These are phyloP conservation scores for Colletotrichum cordylinicola DNA, from an alignment of 2,329 filamentous ascomycete genomes.

Conservation along the genomic window DNA sequence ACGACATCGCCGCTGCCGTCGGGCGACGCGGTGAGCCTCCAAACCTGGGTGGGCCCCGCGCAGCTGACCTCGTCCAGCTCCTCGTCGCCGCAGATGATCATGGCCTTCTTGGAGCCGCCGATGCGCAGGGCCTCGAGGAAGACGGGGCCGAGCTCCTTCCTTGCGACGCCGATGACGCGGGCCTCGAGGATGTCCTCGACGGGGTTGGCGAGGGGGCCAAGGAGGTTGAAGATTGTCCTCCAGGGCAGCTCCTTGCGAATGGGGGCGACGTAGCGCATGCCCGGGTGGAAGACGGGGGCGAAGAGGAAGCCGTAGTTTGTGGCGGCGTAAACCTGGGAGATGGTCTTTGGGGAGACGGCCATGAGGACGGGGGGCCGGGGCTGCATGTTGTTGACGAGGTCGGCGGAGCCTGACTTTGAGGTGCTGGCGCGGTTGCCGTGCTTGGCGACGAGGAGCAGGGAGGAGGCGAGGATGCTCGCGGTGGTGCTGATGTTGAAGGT, in stretches of 20 bases:
- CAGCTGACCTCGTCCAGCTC: conserved; percentile 96
- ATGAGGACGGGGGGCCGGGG: conserved; percentile 77
- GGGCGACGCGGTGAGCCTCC: conserved; percentile 65
- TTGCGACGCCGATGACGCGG: conserved; percentile 89
- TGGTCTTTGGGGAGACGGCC: conserved; percentile 74
- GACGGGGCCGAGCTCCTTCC: conserved; percentile 83
- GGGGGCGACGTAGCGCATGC: conserved; percentile 87
- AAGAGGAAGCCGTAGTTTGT: conserved; percentile 97
- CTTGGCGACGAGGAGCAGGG: conserved; percentile 86
- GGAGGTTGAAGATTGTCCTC: conserved; percentile 96
- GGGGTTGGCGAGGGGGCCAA: conserved; percentile 92
- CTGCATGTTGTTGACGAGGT: conserved; percentile 79
- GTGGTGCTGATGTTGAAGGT: conserved; percentile 99
- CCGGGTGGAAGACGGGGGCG: conserved; percentile 94
- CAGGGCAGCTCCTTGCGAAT: conserved; percentile 89
- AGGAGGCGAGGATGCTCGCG: conserved; percentile 87
- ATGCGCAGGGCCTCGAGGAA: conserved; percentile 86
- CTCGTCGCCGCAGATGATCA: conserved; percentile 93
- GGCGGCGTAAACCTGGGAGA: conserved; percentile 74
- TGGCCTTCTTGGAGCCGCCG: conserved; percentile 78
- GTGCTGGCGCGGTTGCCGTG: conserved; percentile 97
- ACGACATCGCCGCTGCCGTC: conserved; percentile 46
- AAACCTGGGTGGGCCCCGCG: conserved; percentile 87
- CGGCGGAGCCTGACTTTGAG: conserved; percentile 93
- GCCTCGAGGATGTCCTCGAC: conserved; percentile 86